Percentiles rank a stretch among this genome's conserved stretches.
Evolutionary conservation across 805 yeast genomes (phyloP).

Genomic region (Schizosaccharomyces osmophilus): DNA sequence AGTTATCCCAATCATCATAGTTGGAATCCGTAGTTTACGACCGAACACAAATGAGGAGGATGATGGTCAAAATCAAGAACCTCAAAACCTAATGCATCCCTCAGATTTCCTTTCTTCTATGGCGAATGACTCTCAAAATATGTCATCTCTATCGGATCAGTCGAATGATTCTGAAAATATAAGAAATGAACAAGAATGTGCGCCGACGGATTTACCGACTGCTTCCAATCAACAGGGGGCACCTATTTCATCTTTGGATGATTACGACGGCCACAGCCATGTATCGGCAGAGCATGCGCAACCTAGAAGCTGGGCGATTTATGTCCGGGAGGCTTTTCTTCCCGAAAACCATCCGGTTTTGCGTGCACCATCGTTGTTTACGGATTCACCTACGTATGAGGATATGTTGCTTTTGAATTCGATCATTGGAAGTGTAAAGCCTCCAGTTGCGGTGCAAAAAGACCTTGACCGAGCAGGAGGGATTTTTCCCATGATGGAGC

Average conservation of each 20-base stretch:
- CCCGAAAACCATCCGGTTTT: slow-evolving; percentile 25
- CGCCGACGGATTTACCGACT: not conserved
- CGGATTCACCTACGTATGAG: slow-evolving; percentile 27
- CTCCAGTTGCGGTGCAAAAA: slow-evolving; percentile 20
- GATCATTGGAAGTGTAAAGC: slow-evolving; percentile 24
- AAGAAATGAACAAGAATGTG: not conserved
- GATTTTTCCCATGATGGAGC: slow-evolving; percentile 6
- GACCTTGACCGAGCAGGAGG: slow-evolving; percentile 21
- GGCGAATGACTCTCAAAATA: not conserved
- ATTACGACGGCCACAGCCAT: not conserved
- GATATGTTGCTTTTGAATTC: slow-evolving; percentile 25
- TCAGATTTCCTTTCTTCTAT: slow-evolving; percentile 1
- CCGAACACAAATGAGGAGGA: not conserved
- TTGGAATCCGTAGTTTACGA: slow-evolving; percentile 23
- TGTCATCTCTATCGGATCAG: not conserved
- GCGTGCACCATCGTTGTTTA: slow-evolving; percentile 22
- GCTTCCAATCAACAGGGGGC: slow-evolving; percentile 2
- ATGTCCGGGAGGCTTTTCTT: slow-evolving; percentile 34
- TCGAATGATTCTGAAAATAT: too few relatives aligned
- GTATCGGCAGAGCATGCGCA: not conserved
- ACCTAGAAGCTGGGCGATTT: slow-evolving; percentile 25
- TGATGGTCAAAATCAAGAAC: not conserved
- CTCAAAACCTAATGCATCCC: slow-evolving; percentile 4
- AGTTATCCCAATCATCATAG: slow-evolving; percentile 23
- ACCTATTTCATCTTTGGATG: slow-evolving; percentile 4